Evolutionary conservation across 1,284 basidiomycete species (phyloP), one percentile per base, ranked within the genome.

Genomic region (Moesziomyces parantarcticus): DNA sequence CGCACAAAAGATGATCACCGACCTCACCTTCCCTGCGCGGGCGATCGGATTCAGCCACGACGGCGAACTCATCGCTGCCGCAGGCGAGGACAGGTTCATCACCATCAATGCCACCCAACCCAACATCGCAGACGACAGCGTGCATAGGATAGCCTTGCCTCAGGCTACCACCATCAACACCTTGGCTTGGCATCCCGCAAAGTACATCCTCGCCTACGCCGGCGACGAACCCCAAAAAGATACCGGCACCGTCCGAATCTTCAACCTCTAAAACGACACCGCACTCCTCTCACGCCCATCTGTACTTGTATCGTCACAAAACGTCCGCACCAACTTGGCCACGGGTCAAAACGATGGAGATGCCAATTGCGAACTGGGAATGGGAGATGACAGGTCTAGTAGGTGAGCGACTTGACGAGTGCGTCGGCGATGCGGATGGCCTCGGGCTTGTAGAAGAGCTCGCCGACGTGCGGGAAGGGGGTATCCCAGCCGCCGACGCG

Each of bases 11-110:
- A 73, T 80, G 61, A 45, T 74, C 21, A 67, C 72, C 20, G 45
- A 43, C 10, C 61, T 77, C 10, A 39, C 60, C 2, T 75, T 67
- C 42, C 77, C 79, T 0, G 61, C 78, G 1, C 58, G 81, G 16
- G 58, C 70, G 8, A 75, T 83, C 20, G 65, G 65, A 2, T 83
- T 83, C 47, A 78, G 76, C 11, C 71, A 67, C 50, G 81, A 83
- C 21, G 80, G 81, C 3, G 81, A 83, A 44, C 64, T 81, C 23
- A 46, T 83, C 0, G 80, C 81, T 0, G 65, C 67, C 0, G 78
- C 75, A 21, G 81, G 81, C 1, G 80, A 83, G 49, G 81, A 83
- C 45, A 20, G 52, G 2, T 73, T 73, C 18, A 68, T 80, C 40
- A 41, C 44, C 13, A 73, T 80, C 42, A 70, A 64, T 8, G 55